These are phyloP conservation scores for Pseudopithomyces maydicus DNA, from an alignment of 2,329 filamentous ascomycete genomes.

Conservation along the genomic window DNA sequence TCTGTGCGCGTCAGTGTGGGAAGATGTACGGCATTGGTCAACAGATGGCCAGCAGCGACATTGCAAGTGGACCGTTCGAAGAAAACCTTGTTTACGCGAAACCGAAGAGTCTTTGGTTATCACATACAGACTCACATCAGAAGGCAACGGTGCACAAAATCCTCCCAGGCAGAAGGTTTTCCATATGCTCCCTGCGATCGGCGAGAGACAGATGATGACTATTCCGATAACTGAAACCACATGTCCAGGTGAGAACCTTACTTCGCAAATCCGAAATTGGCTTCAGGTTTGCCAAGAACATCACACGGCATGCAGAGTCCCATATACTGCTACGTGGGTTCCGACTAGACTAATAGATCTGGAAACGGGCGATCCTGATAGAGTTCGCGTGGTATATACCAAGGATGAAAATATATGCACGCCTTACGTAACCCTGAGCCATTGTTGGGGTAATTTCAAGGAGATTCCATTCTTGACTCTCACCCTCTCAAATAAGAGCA, in stretches of 20 bases:
- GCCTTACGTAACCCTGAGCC: conserved; percentile 26
- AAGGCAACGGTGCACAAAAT: no score
- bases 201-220: no score
- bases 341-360: conserved; percentile 18
- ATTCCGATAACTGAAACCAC: no score
- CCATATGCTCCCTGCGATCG: not conserved
- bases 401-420: conserved; percentile 7
- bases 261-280: not conserved
- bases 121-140: no score
- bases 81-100: no score
- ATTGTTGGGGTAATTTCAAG: conserved; percentile 24
- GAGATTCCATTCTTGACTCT: conserved; percentile 9
- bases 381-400: conserved; percentile 13
- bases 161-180: no score
- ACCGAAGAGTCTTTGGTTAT: no score
- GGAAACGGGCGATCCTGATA: not conserved
- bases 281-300: not conserved
- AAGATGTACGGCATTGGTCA: no score
- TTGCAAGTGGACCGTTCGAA: no score
- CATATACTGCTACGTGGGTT: not conserved
- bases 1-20: no score
- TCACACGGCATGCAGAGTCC: not conserved
- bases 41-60: no score
- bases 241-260: no score
- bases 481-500: not conserved